Evolutionary conservation across 345 rosid species (phyloP).

Genomic region (Trapa incisa): DNA sequence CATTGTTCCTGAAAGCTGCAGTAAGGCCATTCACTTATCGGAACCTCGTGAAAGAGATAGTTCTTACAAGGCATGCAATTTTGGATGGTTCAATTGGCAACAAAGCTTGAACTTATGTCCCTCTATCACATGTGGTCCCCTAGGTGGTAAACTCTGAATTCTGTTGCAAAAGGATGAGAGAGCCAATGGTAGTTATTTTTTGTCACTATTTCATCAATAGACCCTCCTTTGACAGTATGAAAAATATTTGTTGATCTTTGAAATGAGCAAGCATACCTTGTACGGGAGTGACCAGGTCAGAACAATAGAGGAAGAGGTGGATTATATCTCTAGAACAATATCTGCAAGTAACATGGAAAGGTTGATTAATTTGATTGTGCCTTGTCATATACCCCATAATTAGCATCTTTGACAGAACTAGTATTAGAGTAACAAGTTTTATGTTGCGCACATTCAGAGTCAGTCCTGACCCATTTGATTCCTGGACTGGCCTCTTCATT

Average conservation of each 20-base stretch:
- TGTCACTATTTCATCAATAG: background rate
- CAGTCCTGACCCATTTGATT: constrained; percentile 74
- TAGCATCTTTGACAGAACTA: background rate
- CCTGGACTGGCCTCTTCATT: constrained; percentile 20
- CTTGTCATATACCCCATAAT: background rate
- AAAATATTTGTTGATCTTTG: background rate
- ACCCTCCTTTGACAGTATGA: background rate
- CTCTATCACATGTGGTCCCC: no score
- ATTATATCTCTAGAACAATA: constrained; percentile 67
- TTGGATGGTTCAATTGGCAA: constrained; percentile 74
- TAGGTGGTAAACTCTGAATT: no score
- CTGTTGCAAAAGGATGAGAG: background rate
- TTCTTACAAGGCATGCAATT: constrained; percentile 84
- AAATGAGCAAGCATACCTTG: background rate
- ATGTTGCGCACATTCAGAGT: constrained; percentile 63
- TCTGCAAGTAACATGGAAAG: constrained; percentile 31
- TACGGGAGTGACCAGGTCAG: background rate
- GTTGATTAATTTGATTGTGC: background rate
- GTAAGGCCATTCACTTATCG: constrained; percentile 82
- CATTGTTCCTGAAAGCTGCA: constrained; percentile 65
- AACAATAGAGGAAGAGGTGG: background rate
- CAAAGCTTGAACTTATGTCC: constrained; percentile 7
- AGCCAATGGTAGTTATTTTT: background rate
- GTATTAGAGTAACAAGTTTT: background rate
- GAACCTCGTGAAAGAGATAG: constrained; percentile 92